phyloP scores from a whole-genome alignment of 257 asterid genomes.

The Sherardia arvensis region DNA sequence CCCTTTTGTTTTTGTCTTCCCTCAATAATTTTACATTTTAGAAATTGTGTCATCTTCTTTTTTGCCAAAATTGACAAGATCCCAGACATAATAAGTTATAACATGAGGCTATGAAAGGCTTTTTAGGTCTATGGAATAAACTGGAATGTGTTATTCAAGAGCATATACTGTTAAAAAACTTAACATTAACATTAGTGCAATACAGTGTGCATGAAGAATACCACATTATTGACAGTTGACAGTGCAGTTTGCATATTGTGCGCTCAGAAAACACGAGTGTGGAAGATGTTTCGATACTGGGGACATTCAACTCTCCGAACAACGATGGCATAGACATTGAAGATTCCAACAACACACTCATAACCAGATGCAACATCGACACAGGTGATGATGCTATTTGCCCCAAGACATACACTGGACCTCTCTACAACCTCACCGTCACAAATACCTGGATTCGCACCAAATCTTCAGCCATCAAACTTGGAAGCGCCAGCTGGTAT shows the following conservation, averaged over 20 bases:
- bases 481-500: constrained; percentile 84
- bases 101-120: not conserved
- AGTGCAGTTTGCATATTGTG: constrained; percentile 74
- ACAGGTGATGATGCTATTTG: constrained; percentile 99
- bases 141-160: too few species aligned
- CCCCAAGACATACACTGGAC: constrained; percentile 64
- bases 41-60: too few species aligned
- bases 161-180: not conserved
- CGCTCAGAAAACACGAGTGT: constrained; percentile 55
- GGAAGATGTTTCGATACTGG: constrained; percentile 52
- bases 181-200: not conserved
- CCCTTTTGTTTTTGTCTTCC: not conserved
- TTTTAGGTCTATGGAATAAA: not conserved
- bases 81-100: not conserved
- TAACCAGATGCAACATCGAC: constrained; percentile 58
- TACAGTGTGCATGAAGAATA: not conserved
- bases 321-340: constrained; percentile 89
- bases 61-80: not conserved
- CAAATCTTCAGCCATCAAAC: constrained; percentile 85
- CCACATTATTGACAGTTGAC: not conserved
- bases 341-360: constrained; percentile 78
- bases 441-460: constrained; percentile 73
- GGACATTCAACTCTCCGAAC: constrained; percentile 84
- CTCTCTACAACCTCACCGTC: constrained; percentile 66
- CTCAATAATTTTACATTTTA: too few species aligned